Conservation (phyloP, 2,329 filamentous ascomycete species). For the Penicillium fuscoglaucum region DNA sequence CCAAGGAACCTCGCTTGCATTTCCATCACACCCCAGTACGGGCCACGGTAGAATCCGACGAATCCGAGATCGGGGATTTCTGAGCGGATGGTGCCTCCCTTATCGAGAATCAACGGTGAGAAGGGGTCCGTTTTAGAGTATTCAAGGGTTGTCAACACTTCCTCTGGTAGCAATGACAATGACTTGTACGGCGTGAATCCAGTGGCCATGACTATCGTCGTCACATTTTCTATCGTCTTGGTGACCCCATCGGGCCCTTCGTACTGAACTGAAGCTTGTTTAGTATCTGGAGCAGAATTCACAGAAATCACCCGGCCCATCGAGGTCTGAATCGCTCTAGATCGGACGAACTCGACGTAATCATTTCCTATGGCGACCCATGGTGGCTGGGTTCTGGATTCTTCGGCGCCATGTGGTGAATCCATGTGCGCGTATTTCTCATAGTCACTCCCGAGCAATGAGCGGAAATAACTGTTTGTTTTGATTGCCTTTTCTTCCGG, state of each 20-base stretch:
- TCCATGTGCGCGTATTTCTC: slow-evolving; percentile 36
- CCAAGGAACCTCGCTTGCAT: slow-evolving; percentile 75
- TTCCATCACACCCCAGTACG: slow-evolving; percentile 85
- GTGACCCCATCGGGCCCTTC: slow-evolving; percentile 35
- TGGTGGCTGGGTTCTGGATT: slow-evolving; percentile 54
- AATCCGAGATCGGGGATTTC: slow-evolving; percentile 68
- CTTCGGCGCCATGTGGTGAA: slow-evolving; percentile 41
- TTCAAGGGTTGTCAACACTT: slow-evolving; percentile 58
- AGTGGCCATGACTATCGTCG: slow-evolving; percentile 71
- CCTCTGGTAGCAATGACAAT: slow-evolving; percentile 62
- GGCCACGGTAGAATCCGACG: slow-evolving; percentile 79
- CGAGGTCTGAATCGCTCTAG: slow-evolving; percentile 57
- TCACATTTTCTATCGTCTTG: slow-evolving; percentile 57
- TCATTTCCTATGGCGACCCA: slow-evolving; percentile 70
- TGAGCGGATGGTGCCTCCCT: slow-evolving; percentile 64
- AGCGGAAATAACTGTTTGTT: slow-evolving; percentile 52
- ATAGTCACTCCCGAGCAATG: slow-evolving; percentile 50
- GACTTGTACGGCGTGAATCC: slow-evolving; percentile 68
- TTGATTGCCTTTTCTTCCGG: slow-evolving; percentile 56
- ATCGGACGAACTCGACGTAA: slow-evolving; percentile 73
- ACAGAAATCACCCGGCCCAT: slow-evolving; percentile 43
- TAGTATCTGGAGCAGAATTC: background rate
- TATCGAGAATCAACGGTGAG: slow-evolving; percentile 66
- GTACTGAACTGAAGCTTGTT: slow-evolving; percentile 37
- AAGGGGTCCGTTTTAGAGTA: slow-evolving; percentile 56